Evolutionary conservation across 2,329 filamentous ascomycete species (phyloP).

Genomic region (Penicillium freii): DNA sequence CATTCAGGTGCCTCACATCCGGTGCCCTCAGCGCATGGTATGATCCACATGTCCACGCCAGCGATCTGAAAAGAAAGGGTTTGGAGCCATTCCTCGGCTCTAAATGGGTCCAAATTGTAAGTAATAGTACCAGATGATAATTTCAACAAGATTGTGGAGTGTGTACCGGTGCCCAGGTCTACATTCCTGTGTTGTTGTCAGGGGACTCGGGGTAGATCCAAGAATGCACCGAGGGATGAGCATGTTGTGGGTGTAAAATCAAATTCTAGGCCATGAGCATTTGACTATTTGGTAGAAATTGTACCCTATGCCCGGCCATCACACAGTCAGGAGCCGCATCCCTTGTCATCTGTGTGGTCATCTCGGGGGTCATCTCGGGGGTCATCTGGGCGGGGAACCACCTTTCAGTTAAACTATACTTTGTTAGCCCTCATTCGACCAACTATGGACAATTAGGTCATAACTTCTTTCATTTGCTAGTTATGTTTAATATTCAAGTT

Average conservation of each 20-base stretch:
- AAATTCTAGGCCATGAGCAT: conserved; percentile 5
- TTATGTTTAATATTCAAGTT: background rate
- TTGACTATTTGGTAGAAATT: background rate
- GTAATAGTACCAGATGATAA: background rate
- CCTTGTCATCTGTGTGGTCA: background rate
- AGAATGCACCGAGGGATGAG: conserved; percentile 19
- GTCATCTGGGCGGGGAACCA: background rate
- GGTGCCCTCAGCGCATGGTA: conserved; percentile 16
- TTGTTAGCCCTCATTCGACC: no score
- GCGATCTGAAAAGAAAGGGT: background rate
- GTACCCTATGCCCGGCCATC: background rate
- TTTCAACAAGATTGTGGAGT: conserved; percentile 12
- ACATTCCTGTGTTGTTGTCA: conserved; percentile 28
- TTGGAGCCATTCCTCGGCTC: background rate
- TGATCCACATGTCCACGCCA: conserved; percentile 20
- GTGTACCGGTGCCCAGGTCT: background rate
- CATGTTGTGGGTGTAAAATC: background rate
- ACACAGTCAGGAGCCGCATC: background rate
- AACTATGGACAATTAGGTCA: background rate
- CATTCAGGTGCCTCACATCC: conserved; percentile 10
- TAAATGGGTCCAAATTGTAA: background rate
- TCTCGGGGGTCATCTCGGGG: background rate
- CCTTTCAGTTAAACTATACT: background rate
- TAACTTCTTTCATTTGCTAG: background rate
- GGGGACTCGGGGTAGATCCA: conserved; percentile 13